Percentiles rank a stretch among this genome's conserved stretches.
phyloP scores from a whole-genome alignment of 139 green algal species.

The Closterium sp. region DNA sequence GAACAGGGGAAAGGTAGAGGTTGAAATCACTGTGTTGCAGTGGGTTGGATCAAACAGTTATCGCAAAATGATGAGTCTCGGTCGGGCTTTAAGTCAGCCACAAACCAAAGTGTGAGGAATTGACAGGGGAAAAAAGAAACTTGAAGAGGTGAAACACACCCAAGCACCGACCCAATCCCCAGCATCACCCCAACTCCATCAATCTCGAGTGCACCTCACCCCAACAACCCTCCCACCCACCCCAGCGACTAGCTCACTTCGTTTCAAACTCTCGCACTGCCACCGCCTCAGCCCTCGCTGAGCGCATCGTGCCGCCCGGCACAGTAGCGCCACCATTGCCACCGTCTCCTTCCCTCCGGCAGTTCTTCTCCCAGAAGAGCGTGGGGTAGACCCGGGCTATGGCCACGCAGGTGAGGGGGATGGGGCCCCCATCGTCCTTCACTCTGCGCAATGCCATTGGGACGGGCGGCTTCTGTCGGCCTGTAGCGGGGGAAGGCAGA shows the following conservation, averaged over 20 bases:
- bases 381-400: slow-evolving; percentile 12
- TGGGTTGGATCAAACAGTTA: too few relatives aligned
- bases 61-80: too few relatives aligned
- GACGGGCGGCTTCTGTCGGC: neutral
- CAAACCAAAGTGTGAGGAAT: too few relatives aligned
- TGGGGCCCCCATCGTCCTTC: neutral
- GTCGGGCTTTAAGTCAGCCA: too few relatives aligned
- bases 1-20: neutral
- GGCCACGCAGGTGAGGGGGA: slow-evolving; percentile 10
- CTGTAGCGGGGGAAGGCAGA: neutral
- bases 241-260: too few relatives aligned
- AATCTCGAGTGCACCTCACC: too few relatives aligned
- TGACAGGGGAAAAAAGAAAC: too few relatives aligned
- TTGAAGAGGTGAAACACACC: too few relatives aligned
- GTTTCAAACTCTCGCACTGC: slow-evolving; percentile 4
- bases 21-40: too few relatives aligned
- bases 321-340: neutral
- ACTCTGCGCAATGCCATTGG: slow-evolving; percentile 32
- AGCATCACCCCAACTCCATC: too few relatives aligned
- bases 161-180: too few relatives aligned
- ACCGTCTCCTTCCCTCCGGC: neutral
- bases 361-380: slow-evolving; percentile 15
- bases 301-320: slow-evolving; percentile 1
- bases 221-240: too few relatives aligned
- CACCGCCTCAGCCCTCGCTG: slow-evolving; percentile 10